phyloP scores from a whole-genome alignment of 1,284 basidiomycete genomes.

The Laetiporus sulphureus region DNA sequence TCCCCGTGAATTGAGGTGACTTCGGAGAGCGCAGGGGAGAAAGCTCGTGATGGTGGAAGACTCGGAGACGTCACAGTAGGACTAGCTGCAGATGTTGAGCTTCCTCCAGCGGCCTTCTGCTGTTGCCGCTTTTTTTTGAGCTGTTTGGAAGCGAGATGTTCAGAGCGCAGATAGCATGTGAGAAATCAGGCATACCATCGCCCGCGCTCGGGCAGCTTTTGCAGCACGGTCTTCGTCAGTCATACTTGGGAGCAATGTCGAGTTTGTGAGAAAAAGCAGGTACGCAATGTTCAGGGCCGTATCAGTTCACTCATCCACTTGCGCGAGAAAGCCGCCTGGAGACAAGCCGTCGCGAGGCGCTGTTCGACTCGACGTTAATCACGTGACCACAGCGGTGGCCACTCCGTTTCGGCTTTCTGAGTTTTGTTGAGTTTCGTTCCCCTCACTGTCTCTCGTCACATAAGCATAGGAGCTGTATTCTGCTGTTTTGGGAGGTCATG shows the following conservation, averaged over 20 bases:
- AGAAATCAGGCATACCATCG: constrained; percentile 44
- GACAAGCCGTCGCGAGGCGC: too few species aligned
- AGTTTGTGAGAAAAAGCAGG: too few species aligned
- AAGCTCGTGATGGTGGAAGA: constrained; percentile 43
- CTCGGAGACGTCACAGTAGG: constrained; percentile 29
- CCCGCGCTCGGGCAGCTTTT: constrained; percentile 74
- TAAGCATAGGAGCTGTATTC: constrained; percentile 14
- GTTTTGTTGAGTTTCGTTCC: too few species aligned
- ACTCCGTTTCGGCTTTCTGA: too few species aligned
- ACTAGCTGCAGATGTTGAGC: constrained; percentile 21
- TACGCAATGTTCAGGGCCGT: too few species aligned
- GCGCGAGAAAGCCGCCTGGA: too few species aligned
- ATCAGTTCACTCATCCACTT: too few species aligned
- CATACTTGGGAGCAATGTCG: too few species aligned
- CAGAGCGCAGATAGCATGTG: too few species aligned
- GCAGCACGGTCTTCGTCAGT: constrained; percentile 72
- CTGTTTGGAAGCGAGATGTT: constrained; percentile 31
- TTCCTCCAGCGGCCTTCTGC: constrained; percentile 45
- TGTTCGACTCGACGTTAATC: too few species aligned
- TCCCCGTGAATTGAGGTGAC: constrained; percentile 13
- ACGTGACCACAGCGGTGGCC: too few species aligned
- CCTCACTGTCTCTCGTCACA: too few species aligned
- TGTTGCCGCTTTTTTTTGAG: constrained; percentile 66
- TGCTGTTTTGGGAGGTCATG: constrained; percentile 12
- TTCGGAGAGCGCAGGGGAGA: constrained; percentile 36